Percentiles rank a stretch among this genome's conserved stretches.
Conservation (phyloP, 257 asterid species). For the Solanum verrucosum region DNA sequence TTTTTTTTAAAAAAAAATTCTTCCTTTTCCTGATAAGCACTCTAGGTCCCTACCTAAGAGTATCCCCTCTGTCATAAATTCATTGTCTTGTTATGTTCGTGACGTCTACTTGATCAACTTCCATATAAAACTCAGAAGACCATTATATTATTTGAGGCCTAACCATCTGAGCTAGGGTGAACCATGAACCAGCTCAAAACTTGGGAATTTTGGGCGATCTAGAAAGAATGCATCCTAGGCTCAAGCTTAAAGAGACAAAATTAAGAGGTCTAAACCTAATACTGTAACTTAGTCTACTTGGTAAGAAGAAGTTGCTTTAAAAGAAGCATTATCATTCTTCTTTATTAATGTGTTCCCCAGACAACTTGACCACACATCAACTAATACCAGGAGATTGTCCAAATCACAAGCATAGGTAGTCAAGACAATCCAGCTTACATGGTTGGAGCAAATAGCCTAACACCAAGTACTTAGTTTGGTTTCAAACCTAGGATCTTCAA, state of each 20-base stretch:
- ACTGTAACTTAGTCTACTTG: not conserved
- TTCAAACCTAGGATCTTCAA: not conserved
- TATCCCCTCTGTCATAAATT: not conserved
- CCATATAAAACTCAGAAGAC: not conserved
- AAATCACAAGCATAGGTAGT: not conserved
- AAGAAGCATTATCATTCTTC: not conserved
- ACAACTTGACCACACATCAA: not conserved
- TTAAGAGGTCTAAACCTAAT: not conserved
- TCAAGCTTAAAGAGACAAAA: not conserved
- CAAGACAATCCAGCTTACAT: not conserved
- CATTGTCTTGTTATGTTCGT: not conserved
- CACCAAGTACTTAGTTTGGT: not conserved
- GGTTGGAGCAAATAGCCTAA: not conserved
- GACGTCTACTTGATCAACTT: not conserved
- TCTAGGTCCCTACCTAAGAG: not conserved
- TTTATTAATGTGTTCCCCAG: not conserved
- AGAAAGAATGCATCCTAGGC: not conserved
- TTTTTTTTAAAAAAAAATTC: not conserved
- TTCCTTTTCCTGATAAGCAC: not conserved
- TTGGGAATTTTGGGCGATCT: not conserved
- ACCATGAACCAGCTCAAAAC: not conserved
- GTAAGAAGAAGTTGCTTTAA: not conserved
- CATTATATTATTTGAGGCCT: not conserved
- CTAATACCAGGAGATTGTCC: not conserved
- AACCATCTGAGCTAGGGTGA: not conserved